Conservation (phyloP, 768 basidiomycete species). For the Xanthoconium purpureum region DNA sequence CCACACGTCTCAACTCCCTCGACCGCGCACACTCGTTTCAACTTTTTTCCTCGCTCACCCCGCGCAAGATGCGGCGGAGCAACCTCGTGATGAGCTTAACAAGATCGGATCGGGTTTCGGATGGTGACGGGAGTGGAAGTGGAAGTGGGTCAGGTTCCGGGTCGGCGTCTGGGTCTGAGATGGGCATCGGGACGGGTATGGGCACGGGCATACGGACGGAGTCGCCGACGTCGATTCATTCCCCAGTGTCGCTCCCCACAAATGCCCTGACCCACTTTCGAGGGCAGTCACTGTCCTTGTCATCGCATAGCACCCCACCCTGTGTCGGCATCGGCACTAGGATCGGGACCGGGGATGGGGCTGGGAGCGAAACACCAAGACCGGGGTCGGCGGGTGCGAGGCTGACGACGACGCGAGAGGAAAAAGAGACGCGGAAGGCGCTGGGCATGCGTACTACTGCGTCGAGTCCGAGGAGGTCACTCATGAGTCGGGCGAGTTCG, state of each 20-base stretch:
- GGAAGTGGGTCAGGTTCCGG: not conserved
- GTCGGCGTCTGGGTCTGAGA: not conserved
- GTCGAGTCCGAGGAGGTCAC: conserved; percentile 11
- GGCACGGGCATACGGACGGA: not conserved
- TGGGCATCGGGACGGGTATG: not conserved
- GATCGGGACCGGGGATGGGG: too few species aligned
- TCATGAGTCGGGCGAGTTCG: conserved; percentile 29
- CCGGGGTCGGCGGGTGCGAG: conserved; percentile 27
- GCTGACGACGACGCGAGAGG: conserved; percentile 11
- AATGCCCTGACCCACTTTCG: conserved; percentile 4
- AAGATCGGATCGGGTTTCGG: conserved; percentile 3
- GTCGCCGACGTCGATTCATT: conserved; percentile 9
- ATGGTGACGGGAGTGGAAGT: not conserved
- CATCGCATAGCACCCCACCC: not conserved
- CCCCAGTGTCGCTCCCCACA: conserved; percentile 18
- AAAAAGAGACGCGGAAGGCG: not conserved
- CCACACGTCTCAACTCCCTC: conserved; percentile 12
- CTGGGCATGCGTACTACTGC: too few species aligned
- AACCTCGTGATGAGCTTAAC: conserved; percentile 29
- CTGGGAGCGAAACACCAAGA: not conserved
- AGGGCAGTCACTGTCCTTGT: not conserved
- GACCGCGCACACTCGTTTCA: conserved; percentile 23
- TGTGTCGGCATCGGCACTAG: not conserved
- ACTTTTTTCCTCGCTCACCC: conserved; percentile 18
- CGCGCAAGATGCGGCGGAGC: conserved; percentile 13